Evolutionary conservation across 805 yeast genomes (phyloP).

Genomic region (Metahyphopichia silvanorum): DNA sequence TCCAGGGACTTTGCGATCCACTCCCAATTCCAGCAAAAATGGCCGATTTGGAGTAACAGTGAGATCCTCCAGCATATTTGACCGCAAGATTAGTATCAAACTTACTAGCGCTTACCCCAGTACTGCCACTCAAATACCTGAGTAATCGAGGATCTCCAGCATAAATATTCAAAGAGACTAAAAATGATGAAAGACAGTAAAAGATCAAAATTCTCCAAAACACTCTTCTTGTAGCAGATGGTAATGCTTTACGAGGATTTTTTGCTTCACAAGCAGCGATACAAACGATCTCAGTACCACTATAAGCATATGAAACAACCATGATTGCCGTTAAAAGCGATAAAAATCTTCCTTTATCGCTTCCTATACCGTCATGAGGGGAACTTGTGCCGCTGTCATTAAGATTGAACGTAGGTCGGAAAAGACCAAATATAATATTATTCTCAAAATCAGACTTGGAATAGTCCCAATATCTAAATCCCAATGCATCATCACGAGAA

Average conservation of each 20-base stretch:
- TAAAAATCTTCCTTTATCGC: slow-evolving; percentile 57
- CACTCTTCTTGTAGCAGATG: slow-evolving; percentile 71
- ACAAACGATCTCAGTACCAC: slow-evolving; percentile 80
- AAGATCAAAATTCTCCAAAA: slow-evolving; percentile 67
- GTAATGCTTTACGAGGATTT: slow-evolving; percentile 73
- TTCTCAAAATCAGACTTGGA: slow-evolving; percentile 46
- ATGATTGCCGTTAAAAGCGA: slow-evolving; percentile 59
- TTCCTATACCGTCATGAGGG: slow-evolving; percentile 54
- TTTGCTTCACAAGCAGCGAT: slow-evolving; percentile 86
- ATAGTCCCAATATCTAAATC: slow-evolving; percentile 68
- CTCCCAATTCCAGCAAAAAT: slow-evolving; percentile 33
- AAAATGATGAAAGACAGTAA: slow-evolving; percentile 63
- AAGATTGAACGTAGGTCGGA: slow-evolving; percentile 69
- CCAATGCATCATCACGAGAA: slow-evolving; percentile 30
- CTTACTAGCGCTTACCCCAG: slow-evolving; percentile 22
- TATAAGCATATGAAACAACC: slow-evolving; percentile 70
- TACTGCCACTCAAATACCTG: slow-evolving; percentile 45
- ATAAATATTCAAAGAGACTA: slow-evolving; percentile 69
- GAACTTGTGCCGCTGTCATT: slow-evolving; percentile 55
- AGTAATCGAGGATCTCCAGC: slow-evolving; percentile 74
- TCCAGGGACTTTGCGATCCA: slow-evolving; percentile 46
- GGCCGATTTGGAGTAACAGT: slow-evolving; percentile 22
- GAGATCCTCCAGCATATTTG: slow-evolving; percentile 31
- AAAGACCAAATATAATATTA: slow-evolving; percentile 61
- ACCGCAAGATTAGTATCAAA: slow-evolving; percentile 26